Percentiles rank a stretch among this genome's conserved stretches.
phyloP scores from a whole-genome alignment of 495 filamentous ascomycete species.

The Penicillium chermesinum region DNA sequence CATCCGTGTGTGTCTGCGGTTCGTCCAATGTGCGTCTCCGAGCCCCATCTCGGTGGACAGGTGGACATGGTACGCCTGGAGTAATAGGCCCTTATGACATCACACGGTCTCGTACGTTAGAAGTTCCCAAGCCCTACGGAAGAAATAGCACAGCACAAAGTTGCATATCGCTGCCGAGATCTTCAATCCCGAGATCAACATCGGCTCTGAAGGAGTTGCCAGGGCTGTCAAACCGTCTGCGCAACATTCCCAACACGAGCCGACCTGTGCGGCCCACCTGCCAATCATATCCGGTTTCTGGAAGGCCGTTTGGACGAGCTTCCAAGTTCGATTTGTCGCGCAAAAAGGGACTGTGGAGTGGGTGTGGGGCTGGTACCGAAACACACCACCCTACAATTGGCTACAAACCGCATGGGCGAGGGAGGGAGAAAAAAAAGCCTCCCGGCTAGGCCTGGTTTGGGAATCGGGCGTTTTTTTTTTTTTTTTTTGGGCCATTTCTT shows the following conservation, averaged over 20 bases:
- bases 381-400: neutral
- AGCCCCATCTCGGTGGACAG: neutral
- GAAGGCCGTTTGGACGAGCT: too few relatives aligned
- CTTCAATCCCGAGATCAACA: neutral
- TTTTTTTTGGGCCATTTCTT: neutral
- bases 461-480: neutral
- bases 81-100: neutral
- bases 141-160: neutral
- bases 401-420: too few relatives aligned
- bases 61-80: neutral
- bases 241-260: too few relatives aligned
- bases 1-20: neutral
- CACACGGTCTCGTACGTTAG: too few relatives aligned
- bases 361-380: neutral
- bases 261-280: too few relatives aligned
- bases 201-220: neutral
- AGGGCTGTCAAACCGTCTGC: too few relatives aligned
- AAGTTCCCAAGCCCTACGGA: too few relatives aligned
- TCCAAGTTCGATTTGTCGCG: too few relatives aligned
- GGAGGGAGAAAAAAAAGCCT: neutral
- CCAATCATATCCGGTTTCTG: too few relatives aligned
- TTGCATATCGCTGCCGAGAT: too few relatives aligned
- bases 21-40: neutral
- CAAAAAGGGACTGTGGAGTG: too few relatives aligned
- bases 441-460: neutral